Base-by-base conservation (phyloP, 768 basidiomycete genomes). In the Hydnum rufescens region DNA sequence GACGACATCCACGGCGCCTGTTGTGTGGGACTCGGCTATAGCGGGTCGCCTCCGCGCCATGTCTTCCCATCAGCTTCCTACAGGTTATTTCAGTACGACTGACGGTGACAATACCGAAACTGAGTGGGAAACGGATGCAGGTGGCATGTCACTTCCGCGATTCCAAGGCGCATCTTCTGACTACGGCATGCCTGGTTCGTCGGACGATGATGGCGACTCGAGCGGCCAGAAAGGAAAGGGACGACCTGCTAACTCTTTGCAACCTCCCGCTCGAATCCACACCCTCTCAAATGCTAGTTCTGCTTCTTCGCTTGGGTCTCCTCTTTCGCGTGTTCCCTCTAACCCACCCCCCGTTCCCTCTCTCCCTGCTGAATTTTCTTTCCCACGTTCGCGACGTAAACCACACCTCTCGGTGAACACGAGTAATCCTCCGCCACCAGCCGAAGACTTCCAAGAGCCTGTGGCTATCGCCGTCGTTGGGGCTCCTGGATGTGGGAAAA, bases 401-500 rank as follows among this genome's bases (percentile, higher is more conserved):
- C 22, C 36, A 39, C 36, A 13, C 22, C 13, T 8, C 16, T 13
- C 13, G 26, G 8, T 47, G 8, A n/a, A n/a, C n/a, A n/a, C n/a
- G n/a, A n/a, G n/a, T n/a, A n/a, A n/a, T n/a, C n/a, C n/a, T n/a
- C n/a, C n/a, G n/a, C 44, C 44, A 16, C 44, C 13, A 47, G 44
- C 13, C 13, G 44, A 13, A 25, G 25, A 47, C 26, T 13, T 26
- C 26, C n/a, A n/a, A n/a, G 34, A 8, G 34, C 34, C 8, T 19
- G 34, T 82, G 48, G 76, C 78, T 5, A 68, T 97, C 29, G 79
- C 80, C 30, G 78, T 97, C 31, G 71, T 92, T 34, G 93, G 93
- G 13, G 72, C 76, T 8, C 64, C 71, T 34, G 74, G 78, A 31
- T 88, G 83, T 55, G 93, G 92, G 55, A 96, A 96, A 66, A 80